Base-by-base conservation (phyloP, 345 rosid genomes). In the Eucalyptus sideroxylon region DNA sequence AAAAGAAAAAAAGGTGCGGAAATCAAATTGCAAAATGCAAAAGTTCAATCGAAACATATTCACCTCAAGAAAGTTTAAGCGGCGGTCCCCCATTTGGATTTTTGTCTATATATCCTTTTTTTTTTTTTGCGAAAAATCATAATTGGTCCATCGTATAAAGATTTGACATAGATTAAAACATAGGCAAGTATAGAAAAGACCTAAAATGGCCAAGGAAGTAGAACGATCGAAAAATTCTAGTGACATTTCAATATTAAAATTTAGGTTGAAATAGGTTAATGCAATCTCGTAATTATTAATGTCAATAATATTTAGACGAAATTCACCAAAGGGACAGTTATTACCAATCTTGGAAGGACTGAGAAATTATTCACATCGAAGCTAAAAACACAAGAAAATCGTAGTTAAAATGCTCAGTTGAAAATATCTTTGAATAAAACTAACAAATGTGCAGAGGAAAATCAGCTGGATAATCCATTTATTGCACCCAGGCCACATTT, bases 401-500 rank as follows among this genome's bases (percentile, higher is more conserved):
- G 17, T 0, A 7, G 3, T n/a, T 34, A 1, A 65, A 65, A 7
- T 3, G 37, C 0, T 27, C 31, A 3, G 8, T 62, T 13, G 31
- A 27, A 62, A 62, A 62, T 62, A 62, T 27, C 8, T 62, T 62
- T 13, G 31, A 62, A 62, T 13, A 12, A 60, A 60, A 27, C 34
- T 60, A 60, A 60, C 31, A 26, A 26, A 60, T 26, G 12, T 60
- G 9, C 3, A 12, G 69, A 60, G 69, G 69, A 27, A 60, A 60
- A 60, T 60, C 69, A 27, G 69, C 31, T 62, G 16, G 31, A 30
- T 6, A 6, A 62, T 3, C 69, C 8, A 27, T 62, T 30, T 62
- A 62, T 62, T 30, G 69, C 34, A 30, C 69, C 9, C 4, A 4
- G 26, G 26, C 30, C 62, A 5, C 30, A 56, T 24, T 56, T 23